Base-by-base conservation (phyloP, 768 basidiomycete species). In the Mycena pura region DNA sequence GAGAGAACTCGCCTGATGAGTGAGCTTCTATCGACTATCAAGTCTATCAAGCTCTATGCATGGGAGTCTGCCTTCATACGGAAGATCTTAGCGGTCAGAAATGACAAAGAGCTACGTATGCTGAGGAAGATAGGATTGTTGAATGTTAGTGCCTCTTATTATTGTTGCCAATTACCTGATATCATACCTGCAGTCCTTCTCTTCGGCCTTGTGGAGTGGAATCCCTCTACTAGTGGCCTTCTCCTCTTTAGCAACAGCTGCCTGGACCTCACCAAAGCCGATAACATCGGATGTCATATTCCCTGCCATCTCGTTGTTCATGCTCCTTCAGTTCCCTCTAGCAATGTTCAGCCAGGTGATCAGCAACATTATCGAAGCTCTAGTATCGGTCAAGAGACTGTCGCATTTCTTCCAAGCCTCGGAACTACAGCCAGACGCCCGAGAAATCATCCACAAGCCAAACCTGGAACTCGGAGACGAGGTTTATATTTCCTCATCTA, bases 21-120 rank as follows among this genome's bases (percentile, higher is more conserved):
- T 65, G 96, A 98, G 76, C 80, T 98, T n/a, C 78, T 99, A 6
- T 84, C 86, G 57, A 98, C 96, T 70, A 97, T 99, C 69, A 90
- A 93, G 89, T 40, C 29, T 64, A 93, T 95, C 72, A 94, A 95
- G 71, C 77, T 95, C 5, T 96, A 96, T 73, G 93, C 92, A 3
- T 99, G 96, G 96, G 96, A 99, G 76, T 86, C 89, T 67, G 90
- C 92, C 4, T 98, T 99, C 70, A 83, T 92, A 27, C 82, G 88
- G 48, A 88, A 87, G 55, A 83, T 99, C 28, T 75, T 89, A n/a
- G 80, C 85, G 21, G 90, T 95, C 3, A 82, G 95, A 40, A 95
- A 96, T 70, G 85, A 92, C 57, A 79, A 87, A 65, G 95, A 96
- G 72, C 72, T 99, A 46, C 86, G 80, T 62, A 88, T 92, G 85